phyloP scores from a whole-genome alignment of 2,329 filamentous ascomycete genomes.

The Hypoxylon sp. region DNA sequence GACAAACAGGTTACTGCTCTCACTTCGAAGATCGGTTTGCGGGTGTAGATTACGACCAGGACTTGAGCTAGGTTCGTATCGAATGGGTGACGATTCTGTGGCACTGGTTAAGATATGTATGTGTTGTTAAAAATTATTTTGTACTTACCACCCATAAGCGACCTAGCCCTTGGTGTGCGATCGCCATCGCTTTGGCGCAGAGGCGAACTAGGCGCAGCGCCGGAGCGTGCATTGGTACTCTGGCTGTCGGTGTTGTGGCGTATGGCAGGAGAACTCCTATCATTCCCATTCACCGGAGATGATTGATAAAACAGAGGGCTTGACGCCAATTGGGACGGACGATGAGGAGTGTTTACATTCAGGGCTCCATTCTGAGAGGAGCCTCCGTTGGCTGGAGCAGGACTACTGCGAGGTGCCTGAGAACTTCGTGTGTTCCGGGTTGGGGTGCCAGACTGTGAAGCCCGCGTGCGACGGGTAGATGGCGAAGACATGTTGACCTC shows the following conservation, averaged over 20 bases:
- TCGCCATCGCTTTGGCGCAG: slow-evolving; percentile 74
- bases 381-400: slow-evolving; percentile 51
- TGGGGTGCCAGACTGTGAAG: slow-evolving; percentile 69
- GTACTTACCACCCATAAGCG: slow-evolving; percentile 73
- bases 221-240: slow-evolving; percentile 60
- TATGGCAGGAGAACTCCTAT: slow-evolving; percentile 67
- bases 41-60: slow-evolving; percentile 75
- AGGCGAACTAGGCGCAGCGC: slow-evolving; percentile 69
- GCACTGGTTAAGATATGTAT: slow-evolving; percentile 17
- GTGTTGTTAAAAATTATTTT: slow-evolving; percentile 14
- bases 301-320: slow-evolving; percentile 86
- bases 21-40: slow-evolving; percentile 82
- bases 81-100: slow-evolving; percentile 90
- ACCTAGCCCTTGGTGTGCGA: slow-evolving; percentile 78
- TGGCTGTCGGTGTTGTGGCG: slow-evolving; percentile 71
- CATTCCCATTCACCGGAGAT: slow-evolving; percentile 56
- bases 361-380: slow-evolving; percentile 45
- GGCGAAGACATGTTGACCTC: slow-evolving; percentile 73
- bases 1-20: slow-evolving; percentile 90
- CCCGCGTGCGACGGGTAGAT: slow-evolving; percentile 68
- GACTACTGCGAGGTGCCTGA: slow-evolving; percentile 67
- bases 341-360: slow-evolving; percentile 61
- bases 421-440: slow-evolving; percentile 68
- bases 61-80: slow-evolving; percentile 91
- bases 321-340: slow-evolving; percentile 72